Evolutionary conservation across 1,139 yeast genomes (phyloP).

Genomic region (Blastobotrys elegans): DNA sequence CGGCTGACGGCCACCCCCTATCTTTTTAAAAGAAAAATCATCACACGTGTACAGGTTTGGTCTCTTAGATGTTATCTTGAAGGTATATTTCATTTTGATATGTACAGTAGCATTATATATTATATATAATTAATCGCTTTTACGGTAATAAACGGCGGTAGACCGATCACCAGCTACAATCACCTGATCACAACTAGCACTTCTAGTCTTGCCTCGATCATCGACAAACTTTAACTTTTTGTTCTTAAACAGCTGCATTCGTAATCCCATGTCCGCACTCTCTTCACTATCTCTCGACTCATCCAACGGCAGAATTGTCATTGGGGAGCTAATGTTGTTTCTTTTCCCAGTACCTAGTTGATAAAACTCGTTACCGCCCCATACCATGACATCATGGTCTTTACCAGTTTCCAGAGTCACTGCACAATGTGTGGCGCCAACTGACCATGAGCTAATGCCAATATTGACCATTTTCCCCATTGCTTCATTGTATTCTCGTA

Average conservation of each 20-base stretch:
- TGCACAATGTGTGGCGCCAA: conserved; percentile 64
- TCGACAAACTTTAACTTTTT: conserved; percentile 25
- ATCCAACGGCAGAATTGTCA: conserved; percentile 17
- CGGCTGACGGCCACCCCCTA: no score
- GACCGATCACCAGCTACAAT: conserved; percentile 58
- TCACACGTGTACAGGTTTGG: no score
- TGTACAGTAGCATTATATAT: no score
- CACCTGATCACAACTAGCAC: conserved; percentile 45
- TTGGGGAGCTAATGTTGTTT: conserved; percentile 33
- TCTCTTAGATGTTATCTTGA: no score
- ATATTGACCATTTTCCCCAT: conserved; percentile 39
- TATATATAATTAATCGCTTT: neutral
- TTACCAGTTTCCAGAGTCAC: conserved; percentile 41
- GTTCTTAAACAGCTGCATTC: conserved; percentile 44
- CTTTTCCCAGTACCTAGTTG: conserved; percentile 82
- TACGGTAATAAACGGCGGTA: conserved; percentile 53
- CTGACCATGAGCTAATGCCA: conserved; percentile 48
- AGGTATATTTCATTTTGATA: no score
- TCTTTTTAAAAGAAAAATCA: no score
- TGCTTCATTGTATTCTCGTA: conserved; percentile 41
- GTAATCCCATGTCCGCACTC: conserved; percentile 37
- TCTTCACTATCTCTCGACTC: conserved; percentile 13
- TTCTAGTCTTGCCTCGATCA: conserved; percentile 23
- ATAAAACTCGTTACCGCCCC: conserved; percentile 82
- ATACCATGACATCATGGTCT: conserved; percentile 53